Evolutionary conservation across 129 eudicot species (phyloP), one percentile per base, ranked within the genome.

Genomic region (Centrapalus pauciflorus): DNA sequence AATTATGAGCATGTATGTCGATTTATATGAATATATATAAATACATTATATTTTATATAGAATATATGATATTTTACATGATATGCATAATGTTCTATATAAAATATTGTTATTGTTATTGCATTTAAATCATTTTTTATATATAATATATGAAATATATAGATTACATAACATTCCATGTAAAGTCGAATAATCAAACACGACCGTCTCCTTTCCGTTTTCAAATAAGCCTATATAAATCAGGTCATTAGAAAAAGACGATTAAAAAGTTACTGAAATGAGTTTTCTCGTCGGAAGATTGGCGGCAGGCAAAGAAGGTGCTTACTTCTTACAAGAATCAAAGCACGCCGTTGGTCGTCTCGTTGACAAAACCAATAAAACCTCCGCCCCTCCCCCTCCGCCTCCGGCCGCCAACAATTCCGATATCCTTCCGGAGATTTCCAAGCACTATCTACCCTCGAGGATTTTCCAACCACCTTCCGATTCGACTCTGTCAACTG

Each of bases 231-330:
- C 57, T 45, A 70, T 77, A 77, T 56, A 77, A 33, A 48, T 10
- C 48, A 11, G 11, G 12, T 56, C 3, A 30, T 19, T 57, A 0
- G 9, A 27, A 4, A 5, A n/a, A 11, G 11, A 19, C 64, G 7
- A 30, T 19, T 57, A 0, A 4, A 27, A 4, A 5, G 26, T 19
- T 19, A 30, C 25, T 35, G 45, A 20, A 26, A 87, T 87, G 96
- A 91, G 98, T 81, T 85, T 91, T 57, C 80, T 91, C 13, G 90
- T 84, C 7, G 95, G 98, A 16, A 81, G 98, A 88, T 81, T 83
- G 26, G 82, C 82, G 19, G 98, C 97, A 4, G 83, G 86, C 38
- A 73, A 71, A 69, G 98, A 91, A 63, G 90, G 90, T 2, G 89
- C 98, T 25, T 88, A 87, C 66, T 87, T 87, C 75, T 45, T 88